Base-by-base conservation (phyloP, 108 stramenopile species). In the Fistulifera pelliculosa region DNA sequence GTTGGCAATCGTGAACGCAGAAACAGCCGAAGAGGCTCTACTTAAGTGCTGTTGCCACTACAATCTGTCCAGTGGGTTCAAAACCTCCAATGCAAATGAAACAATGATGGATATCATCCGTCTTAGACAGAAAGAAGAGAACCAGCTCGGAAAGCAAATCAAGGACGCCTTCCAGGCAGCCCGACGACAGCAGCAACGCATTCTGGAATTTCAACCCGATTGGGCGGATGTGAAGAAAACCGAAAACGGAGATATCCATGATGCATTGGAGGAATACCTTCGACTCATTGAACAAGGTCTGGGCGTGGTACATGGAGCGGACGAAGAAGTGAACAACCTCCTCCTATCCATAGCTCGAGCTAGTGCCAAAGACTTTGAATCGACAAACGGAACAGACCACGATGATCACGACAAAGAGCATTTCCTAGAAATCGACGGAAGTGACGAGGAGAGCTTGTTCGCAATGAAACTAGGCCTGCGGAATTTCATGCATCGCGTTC, bases 11-110 rank as follows among this genome's bases (percentile, higher is more conserved):
- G 60, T 58, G 35, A 68, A 40, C 15, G 43, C 58, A 22, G 41
- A 25, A 19, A 41, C 41, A 16, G 73, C 73, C 10, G 58, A 69
- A 27, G 73, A 74, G 60, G 73, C 73, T 7, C 51, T 74, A 25
- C 47, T 74, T 12, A 74, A 74, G 52, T 27, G 67, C n/a, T 59
- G 58, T 16, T 12, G 54, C 14, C 71, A 72, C 48, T 72, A 56
- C 44, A 57, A 68, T 49, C 27, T 65, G 24, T 16, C 56, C 13
- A 49, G 43, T 22, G 31, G 31, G 8, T 8, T 35, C 8, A 25
- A 50, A 12, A n/a, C 17, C 38, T 18, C 21, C 17, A 40, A 10
- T 35, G 73, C 63, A 5, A 10, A 58, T 10, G 59, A 54, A 27
- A 63, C 62, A 49, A 64, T 65, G 31, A 49, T 52, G 8, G 24